Evolutionary conservation across 176 grass and related monocot species (phyloP).

Genomic region (Musa acuminata): DNA sequence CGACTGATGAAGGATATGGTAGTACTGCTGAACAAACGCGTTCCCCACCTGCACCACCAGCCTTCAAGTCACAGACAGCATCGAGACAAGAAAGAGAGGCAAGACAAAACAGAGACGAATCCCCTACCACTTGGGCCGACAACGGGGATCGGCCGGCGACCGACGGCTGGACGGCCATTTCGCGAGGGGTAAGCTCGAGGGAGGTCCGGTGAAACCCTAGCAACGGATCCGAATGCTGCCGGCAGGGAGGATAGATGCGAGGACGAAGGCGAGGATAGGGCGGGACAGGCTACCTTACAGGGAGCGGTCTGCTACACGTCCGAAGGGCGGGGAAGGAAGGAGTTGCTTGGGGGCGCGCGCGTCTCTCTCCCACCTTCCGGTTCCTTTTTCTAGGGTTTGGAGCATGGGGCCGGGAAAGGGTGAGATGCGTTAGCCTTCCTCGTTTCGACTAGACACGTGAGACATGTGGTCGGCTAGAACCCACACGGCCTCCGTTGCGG

Average conservation of each 20-base stretch:
- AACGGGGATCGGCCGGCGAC: conserved; percentile 17
- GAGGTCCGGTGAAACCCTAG: neutral
- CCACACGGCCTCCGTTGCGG: too few relatives aligned
- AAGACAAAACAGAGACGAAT: neutral
- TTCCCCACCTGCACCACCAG: conserved; percentile 58
- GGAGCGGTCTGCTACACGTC: neutral
- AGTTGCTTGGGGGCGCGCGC: neutral
- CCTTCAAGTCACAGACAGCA: conserved; percentile 15
- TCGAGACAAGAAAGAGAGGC: neutral
- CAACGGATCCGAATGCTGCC: neutral
- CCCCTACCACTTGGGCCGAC: conserved; percentile 56
- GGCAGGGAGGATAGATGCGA: neutral
- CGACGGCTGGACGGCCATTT: conserved; percentile 52
- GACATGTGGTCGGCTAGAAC: too few relatives aligned
- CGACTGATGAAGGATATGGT: conserved; percentile 88
- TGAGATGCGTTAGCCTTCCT: neutral
- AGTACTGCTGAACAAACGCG: conserved; percentile 95
- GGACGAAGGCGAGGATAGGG: too few relatives aligned
- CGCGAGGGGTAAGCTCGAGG: neutral
- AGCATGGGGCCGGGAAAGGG: neutral
- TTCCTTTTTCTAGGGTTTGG: neutral
- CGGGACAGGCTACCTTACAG: too few relatives aligned
- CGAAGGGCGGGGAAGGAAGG: neutral
- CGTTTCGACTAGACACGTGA: too few relatives aligned
- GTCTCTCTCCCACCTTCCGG: neutral